Evolutionary conservation across 2,329 filamentous ascomycete genomes (phyloP), one percentile per base, ranked within the genome.

Genomic region (Pestalotiopsis sp.): DNA sequence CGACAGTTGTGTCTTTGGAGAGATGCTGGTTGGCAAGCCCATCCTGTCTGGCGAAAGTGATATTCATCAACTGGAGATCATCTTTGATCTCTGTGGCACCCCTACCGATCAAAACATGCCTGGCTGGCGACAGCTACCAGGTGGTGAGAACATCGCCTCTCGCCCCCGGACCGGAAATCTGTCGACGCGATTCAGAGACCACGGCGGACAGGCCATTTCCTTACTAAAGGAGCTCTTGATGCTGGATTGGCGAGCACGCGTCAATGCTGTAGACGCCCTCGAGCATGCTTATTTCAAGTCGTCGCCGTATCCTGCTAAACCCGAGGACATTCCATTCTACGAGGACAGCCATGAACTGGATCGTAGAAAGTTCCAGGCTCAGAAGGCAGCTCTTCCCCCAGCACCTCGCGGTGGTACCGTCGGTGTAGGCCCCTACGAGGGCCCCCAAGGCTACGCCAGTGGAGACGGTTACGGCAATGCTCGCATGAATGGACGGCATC

Each of bases 301-400:
- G 68, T 81, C 87, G 1, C 96, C 96, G 3, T 84, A 92, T 4
- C 96, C 96, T 9, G 90, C 95, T 52, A 88, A 88, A 67, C 94
- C 96, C 1, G 91, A 92, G 71, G 94, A 98, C 64, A 87, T 99
- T n/a, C 96, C 96, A 2, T 88, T 84, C 17, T 98, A 97, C 76
- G 93, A 97, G 77, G 95, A 98, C 75, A 97, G 94, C 59, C 96
- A 99, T 80, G 96, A 99, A 80, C 85, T 98, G n/a, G 96, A 99
- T 78, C 89, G 95, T 64, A 90, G 94, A 78, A 97, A 95, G 80
- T 95, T 94, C 74, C 92, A 97, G 73, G 92, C 94, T 69, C 92
- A 96, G 75, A 93, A 93, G 76, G 92, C 92, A 25, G 92, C 91
- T 25, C 86, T 95, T 12, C 95, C 95, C 3, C 95, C 96, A 13